A percentile compares a stretch with the other conserved stretches of the same genome.
These are phyloP conservation scores for Chalciporus sp. DNA, from an alignment of 1,284 basidiomycete genomes.

Conservation along the genomic window DNA sequence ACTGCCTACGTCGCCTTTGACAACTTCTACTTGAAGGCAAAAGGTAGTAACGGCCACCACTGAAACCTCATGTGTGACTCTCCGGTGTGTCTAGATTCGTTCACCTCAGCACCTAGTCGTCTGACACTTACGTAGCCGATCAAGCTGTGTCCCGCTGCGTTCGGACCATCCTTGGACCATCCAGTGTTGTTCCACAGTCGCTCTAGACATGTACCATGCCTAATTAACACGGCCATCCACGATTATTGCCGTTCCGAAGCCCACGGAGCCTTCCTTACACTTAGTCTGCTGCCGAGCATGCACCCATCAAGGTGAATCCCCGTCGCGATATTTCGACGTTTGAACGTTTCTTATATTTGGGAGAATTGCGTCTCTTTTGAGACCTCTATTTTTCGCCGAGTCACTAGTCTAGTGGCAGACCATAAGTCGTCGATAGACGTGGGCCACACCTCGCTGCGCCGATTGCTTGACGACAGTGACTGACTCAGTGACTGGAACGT, in stretches of 20 bases:
- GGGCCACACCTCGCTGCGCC: no score
- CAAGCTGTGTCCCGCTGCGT: background rate
- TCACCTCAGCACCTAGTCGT: constrained; percentile 1
- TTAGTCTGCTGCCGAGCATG: background rate
- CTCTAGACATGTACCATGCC: background rate
- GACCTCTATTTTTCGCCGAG: background rate
- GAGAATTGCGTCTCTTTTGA: no score
- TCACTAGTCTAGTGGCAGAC: no score
- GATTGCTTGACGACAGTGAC: no score
- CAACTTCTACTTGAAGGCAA: constrained; percentile 53
- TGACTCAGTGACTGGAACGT: no score
- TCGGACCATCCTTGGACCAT: background rate
- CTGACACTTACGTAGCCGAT: constrained; percentile 1
- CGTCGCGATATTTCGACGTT: background rate
- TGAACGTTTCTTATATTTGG: background rate
- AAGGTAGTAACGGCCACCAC: constrained; percentile 37
- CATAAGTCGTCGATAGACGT: no score
- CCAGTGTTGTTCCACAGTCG: background rate
- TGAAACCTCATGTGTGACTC: constrained; percentile 11
- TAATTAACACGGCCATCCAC: background rate
- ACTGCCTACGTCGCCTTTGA: constrained; percentile 87
- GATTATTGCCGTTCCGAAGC: background rate
- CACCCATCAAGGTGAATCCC: background rate
- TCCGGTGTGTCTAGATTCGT: constrained; percentile 15
- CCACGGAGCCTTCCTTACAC: background rate